Base-by-base conservation (phyloP, 2,329 filamentous ascomycete genomes). In the Endoconidiophora polonica region DNA sequence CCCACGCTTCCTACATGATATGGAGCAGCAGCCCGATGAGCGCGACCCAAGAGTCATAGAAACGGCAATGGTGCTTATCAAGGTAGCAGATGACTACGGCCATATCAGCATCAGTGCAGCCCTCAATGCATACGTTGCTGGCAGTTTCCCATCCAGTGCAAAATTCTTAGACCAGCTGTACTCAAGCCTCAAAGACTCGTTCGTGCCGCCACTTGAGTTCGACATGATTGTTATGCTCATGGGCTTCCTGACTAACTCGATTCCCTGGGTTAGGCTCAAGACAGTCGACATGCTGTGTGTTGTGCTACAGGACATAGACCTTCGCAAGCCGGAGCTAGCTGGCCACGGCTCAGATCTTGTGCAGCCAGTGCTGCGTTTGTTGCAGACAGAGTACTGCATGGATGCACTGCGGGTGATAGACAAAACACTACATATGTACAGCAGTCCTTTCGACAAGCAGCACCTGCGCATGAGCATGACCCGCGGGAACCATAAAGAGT, bases 391-490 rank as follows among this genome's bases (percentile, higher is more conserved):
- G 54, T 88, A 88, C 59, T 96, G 88, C 62, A 86, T 91, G 63
- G 83, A 94, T 59, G 91, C 91, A 9, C 69, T 98, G 7, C 79
- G 86, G 56, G 90, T 98, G 1, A 70, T 98, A 52, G 91, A 98
- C 63, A 85, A 90, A 56, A 91, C 96, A 58, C 94, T 95, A 76
- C 86, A 84, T 24, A 90, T 96, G 70, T 87, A 87, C 0, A 84
- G 86, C 3, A 87, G 84, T 29, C 83, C 90, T 1, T 86, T 94
- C 74, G 91, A 96, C 63, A 86, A 85, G 58, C 86, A 95, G 58
- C 87, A 96, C 60, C 68, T 98, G 52, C 79, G 91, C 38, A 98
- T 98, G 93, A 96, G 90, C 64, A 95, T 98, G 86, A 91, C 87
- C 0, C 83, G 84, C 57, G 79, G 83, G 0, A 83, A 91, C 46